Conservation (phyloP, 257 asterid genomes). For the Solanum piurae region DNA sequence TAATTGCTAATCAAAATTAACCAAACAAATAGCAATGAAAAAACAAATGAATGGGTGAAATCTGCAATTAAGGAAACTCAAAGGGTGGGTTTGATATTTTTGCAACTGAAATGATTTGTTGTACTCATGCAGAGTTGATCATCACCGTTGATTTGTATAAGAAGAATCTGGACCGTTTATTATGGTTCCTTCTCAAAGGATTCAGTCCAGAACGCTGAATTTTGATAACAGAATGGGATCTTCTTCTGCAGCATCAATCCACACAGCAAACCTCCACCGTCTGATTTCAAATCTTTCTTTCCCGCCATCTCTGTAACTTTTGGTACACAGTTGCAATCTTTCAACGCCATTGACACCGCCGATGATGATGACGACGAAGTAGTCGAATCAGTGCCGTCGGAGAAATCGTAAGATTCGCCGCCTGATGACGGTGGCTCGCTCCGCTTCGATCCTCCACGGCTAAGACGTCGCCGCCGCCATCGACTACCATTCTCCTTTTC, state of each 20-base stretch:
- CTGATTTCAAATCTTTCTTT: conserved; percentile 28
- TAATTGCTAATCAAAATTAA: neutral
- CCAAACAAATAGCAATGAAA: neutral
- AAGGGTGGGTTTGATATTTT: neutral
- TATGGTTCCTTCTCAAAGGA: conserved; percentile 26
- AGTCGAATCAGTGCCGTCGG: conserved; percentile 63
- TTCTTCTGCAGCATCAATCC: conserved; percentile 56
- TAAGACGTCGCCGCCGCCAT: conserved; percentile 35
- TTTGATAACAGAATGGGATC: conserved; percentile 45
- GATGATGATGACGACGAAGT: conserved; percentile 56
- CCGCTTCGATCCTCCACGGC: conserved; percentile 52
- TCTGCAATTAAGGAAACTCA: neutral
- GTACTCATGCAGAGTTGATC: neutral
- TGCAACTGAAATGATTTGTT: neutral
- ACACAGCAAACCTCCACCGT: conserved; percentile 55
- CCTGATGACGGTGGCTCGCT: conserved; percentile 50
- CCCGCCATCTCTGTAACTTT: conserved; percentile 43
- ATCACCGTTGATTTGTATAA: neutral
- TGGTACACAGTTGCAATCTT: conserved; percentile 55
- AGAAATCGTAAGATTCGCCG: conserved; percentile 52
- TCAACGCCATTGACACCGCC: conserved; percentile 39
- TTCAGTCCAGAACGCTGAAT: conserved; percentile 38
- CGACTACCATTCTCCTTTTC: conserved; percentile 25
- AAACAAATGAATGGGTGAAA: neutral
- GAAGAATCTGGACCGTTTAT: conserved; percentile 17